A percentile compares a stretch with the other conserved stretches of the same genome.
Evolutionary conservation across 176 grass and related monocot species (phyloP).

Genomic region (Musa troglodytarum): DNA sequence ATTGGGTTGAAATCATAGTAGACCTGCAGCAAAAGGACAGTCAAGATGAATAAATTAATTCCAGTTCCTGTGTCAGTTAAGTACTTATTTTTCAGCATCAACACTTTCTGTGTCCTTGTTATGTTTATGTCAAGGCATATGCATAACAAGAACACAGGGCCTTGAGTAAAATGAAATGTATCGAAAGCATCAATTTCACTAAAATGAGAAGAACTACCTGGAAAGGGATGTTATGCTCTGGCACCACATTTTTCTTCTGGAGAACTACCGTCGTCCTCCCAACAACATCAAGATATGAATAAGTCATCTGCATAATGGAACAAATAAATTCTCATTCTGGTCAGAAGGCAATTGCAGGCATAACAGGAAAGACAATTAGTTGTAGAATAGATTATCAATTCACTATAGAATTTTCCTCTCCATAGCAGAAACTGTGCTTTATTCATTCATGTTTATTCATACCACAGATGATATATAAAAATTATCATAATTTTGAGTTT

Average conservation of each 20-base stretch:
- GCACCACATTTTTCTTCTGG: conserved; percentile 61
- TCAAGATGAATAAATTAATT: neutral
- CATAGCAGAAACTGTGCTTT: too few species aligned
- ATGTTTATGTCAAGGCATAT: neutral
- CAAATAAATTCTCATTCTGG: conserved; percentile 7
- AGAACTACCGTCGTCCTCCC: conserved; percentile 64
- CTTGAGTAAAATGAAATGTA: neutral
- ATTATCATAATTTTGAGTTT: too few species aligned
- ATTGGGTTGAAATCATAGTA: conserved; percentile 59
- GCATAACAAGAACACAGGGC: neutral
- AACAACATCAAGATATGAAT: conserved; percentile 66
- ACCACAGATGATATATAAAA: too few species aligned
- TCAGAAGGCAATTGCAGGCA: neutral
- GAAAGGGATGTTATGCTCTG: conserved; percentile 59
- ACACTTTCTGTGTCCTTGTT: neutral
- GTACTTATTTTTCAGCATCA: neutral
- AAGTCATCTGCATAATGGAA: conserved; percentile 42
- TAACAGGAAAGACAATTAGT: neutral
- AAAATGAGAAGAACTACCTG: conserved; percentile 35
- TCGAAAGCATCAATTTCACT: neutral
- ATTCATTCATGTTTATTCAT: too few species aligned
- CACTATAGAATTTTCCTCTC: too few species aligned
- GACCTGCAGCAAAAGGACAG: conserved; percentile 41
- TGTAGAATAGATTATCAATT: too few species aligned
- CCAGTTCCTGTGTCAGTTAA: neutral